phyloP scores from a whole-genome alignment of 1,284 basidiomycete species.

The Leccinum colubrinum region DNA sequence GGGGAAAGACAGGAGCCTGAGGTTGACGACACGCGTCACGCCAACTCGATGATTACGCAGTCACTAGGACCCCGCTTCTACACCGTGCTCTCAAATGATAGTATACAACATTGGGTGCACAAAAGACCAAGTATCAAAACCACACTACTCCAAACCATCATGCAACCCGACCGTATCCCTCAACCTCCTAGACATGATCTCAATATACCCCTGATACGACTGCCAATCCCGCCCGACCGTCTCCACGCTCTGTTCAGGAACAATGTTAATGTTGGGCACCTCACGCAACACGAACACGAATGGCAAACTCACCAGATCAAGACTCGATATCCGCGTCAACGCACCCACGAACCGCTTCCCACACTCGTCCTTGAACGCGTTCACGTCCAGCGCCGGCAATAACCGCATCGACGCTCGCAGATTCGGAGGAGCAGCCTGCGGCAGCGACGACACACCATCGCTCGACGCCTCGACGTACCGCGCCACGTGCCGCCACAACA shows the following conservation, averaged over 20 bases:
- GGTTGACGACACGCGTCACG: not conserved
- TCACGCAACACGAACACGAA: too few relatives aligned
- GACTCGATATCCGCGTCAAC: constrained; percentile 45
- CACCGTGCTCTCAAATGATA: too few relatives aligned
- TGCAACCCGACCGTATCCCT: constrained; percentile 58
- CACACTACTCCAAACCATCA: constrained; percentile 32
- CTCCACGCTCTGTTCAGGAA: constrained; percentile 32
- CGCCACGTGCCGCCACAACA: constrained; percentile 84
- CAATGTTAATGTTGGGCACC: too few relatives aligned
- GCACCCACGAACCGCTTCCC: constrained; percentile 49
- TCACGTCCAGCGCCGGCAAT: constrained; percentile 50
- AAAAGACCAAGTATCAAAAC: not conserved
- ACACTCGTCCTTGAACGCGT: constrained; percentile 54
- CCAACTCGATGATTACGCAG: too few relatives aligned
- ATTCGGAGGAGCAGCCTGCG: constrained; percentile 17
- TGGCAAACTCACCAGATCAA: constrained; percentile 35
- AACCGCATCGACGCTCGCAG: constrained; percentile 51
- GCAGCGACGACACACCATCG: constrained; percentile 28
- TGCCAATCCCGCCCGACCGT: constrained; percentile 49
- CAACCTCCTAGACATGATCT: constrained; percentile 67
- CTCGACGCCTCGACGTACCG: constrained; percentile 48
- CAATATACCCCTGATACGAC: constrained; percentile 60
- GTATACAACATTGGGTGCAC: not conserved
- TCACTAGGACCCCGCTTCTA: not conserved
- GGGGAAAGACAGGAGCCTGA: not conserved